A percentile compares a stretch with the other conserved stretches of the same genome.
Conservation (phyloP, 129 eudicot species). For the Arctium lappa region DNA sequence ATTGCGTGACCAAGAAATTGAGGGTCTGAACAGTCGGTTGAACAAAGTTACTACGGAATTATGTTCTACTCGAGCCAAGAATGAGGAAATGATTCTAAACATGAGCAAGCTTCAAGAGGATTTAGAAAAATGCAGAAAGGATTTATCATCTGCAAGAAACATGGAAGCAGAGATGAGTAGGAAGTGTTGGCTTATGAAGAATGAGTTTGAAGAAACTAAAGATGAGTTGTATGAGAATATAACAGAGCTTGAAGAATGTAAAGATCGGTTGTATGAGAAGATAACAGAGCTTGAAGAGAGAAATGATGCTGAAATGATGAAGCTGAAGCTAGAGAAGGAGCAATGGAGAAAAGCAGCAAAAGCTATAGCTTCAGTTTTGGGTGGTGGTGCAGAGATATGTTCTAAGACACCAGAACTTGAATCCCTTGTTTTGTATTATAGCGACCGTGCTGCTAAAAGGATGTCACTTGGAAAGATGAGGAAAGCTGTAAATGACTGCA, state of each 20-base stretch:
- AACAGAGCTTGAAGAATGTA: constrained; percentile 46
- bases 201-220: constrained; percentile 46
- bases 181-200: constrained; percentile 26
- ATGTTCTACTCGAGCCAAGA: constrained; percentile 7
- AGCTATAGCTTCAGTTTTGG: constrained; percentile 62
- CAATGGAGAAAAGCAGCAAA: constrained; percentile 94
- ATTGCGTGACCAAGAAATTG: constrained; percentile 16
- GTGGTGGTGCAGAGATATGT: constrained; percentile 46
- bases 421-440: constrained; percentile 24
- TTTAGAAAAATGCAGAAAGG: constrained; percentile 18
- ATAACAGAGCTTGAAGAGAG: constrained; percentile 40
- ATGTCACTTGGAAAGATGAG: constrained; percentile 29
- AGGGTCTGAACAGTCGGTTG: constrained; percentile 16
- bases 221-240: constrained; percentile 38
- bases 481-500: constrained; percentile 33
- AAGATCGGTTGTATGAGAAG: constrained; percentile 36
- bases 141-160: constrained; percentile 18
- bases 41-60: constrained; percentile 16
- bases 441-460: constrained; percentile 30
- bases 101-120: constrained; percentile 24
- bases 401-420: constrained; percentile 31
- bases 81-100: constrained; percentile 10
- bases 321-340: constrained; percentile 50
- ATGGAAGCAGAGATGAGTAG: constrained; percentile 41
- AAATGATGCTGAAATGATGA: constrained; percentile 52